A percentile compares a stretch with the other conserved stretches of the same genome.
phyloP scores from a whole-genome alignment of 2,329 filamentous ascomycete species.

The Phaeosphaeriaceae sp. region DNA sequence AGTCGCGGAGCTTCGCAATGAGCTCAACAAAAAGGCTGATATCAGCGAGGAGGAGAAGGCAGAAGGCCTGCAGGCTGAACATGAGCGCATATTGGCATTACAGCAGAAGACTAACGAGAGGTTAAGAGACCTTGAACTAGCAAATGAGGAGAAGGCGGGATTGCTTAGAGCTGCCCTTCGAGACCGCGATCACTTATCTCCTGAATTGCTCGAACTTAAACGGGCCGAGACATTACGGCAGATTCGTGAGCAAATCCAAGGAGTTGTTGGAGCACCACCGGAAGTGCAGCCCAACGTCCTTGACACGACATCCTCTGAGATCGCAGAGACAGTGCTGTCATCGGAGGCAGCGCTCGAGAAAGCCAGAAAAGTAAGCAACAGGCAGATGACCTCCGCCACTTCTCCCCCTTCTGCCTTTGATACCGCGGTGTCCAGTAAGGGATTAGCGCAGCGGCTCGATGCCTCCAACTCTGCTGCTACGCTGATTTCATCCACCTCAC shows the following conservation, averaged over 20 bases:
- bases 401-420: conserved; percentile 29
- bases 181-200: conserved; percentile 40
- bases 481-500: conserved; percentile 24
- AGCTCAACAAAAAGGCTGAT: conserved; percentile 46
- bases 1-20: conserved; percentile 45
- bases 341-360: conserved; percentile 45
- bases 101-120: conserved; percentile 44
- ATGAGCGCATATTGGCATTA: conserved; percentile 44
- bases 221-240: conserved; percentile 41
- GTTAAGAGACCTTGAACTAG: conserved; percentile 43
- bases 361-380: conserved; percentile 47
- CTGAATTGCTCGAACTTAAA: conserved; percentile 42
- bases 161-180: conserved; percentile 43
- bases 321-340: conserved; percentile 43
- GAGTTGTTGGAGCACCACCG: conserved; percentile 37
- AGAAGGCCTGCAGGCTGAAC: conserved; percentile 40
- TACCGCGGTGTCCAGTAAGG: conserved; percentile 26
- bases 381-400: conserved; percentile 32
- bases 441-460: conserved; percentile 23
- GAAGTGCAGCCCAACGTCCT: conserved; percentile 42
- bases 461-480: conserved; percentile 31
- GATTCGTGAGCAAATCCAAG: conserved; percentile 42
- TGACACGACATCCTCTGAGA: conserved; percentile 41
- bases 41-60: conserved; percentile 38
- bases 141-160: conserved; percentile 45